Evolutionary conservation across 768 basidiomycete species (phyloP), one percentile per base, ranked within the genome.

Genomic region (Tricholoma matsutake): DNA sequence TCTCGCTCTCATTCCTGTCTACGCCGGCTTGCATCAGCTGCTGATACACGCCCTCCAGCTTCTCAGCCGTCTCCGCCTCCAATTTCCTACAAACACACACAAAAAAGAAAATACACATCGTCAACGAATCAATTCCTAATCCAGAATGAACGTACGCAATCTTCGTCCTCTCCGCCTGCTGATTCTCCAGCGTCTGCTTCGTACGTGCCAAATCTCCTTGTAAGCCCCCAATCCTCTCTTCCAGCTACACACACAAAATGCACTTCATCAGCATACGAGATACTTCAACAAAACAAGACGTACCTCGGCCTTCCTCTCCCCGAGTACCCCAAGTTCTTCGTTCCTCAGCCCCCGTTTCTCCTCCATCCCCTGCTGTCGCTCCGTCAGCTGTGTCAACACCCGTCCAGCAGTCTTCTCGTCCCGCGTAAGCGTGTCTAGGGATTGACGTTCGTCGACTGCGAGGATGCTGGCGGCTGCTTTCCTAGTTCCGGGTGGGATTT

Each of bases 41-140:
- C 52, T 87, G 82, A 68, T 92, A 91, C 3, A 92, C 81, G 13
- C 86, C 87, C 56, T 87, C 82, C 5, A 99, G 83, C 70, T 96
- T 95, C 75, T 96, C 96, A 70, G 96, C 96, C 25, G 89, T 84
- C 67, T 99, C 96, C 0, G 86, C 84, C 72, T 97, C 95, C 11
- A 94, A 83, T 77, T 93, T 91, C 51, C 95, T 98, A 64, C 2
- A 18, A 32, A 18, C 7, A n/a, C 16, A 31, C 18, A 54, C n/a
- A n/a, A n/a, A n/a, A n/a, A n/a, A n/a, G n/a, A n/a, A n/a, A n/a
- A 18, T 7, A n/a, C 16, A 31, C 18, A 54, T 47, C 25, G 31
- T 34, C 28, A 61, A 9, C 31, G 35, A 4, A 4, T 20, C 54
- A 52, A n/a, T 13, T 7, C n/a, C 54, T 28, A 9, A 53, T 14